These are phyloP conservation scores for Pelargonium nanum DNA, from an alignment of 345 rosid genomes.

Conservation along the genomic window DNA sequence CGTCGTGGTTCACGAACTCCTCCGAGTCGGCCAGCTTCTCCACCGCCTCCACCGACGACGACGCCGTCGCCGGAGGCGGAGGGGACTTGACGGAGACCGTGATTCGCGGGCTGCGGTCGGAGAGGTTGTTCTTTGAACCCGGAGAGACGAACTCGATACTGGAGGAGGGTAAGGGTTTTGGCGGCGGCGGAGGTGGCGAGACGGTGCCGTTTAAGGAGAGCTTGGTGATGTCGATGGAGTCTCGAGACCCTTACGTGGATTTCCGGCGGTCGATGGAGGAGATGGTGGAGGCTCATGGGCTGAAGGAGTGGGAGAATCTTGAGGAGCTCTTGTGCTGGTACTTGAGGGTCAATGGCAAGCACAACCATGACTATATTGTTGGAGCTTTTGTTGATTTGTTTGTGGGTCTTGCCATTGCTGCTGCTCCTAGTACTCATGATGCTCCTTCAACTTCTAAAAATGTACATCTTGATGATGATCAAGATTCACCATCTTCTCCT, in stretches of 20 bases:
- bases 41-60: background rate
- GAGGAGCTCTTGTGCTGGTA: constrained; percentile 41
- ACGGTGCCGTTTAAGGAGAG: constrained; percentile 19
- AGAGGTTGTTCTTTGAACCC: constrained; percentile 33
- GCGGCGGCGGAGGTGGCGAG: constrained; percentile 14
- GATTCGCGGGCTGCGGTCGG: constrained; percentile 23
- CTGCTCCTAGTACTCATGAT: background rate
- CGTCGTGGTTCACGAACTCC: background rate
- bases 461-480: too few relatives aligned
- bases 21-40: background rate
- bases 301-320: constrained; percentile 30
- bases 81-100: constrained; percentile 14
- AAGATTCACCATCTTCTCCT: constrained; percentile 16
- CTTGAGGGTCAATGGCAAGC: constrained; percentile 34
- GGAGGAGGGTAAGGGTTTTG: background rate
- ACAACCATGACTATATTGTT: constrained; percentile 35
- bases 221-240: constrained; percentile 27
- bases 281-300: constrained; percentile 33
- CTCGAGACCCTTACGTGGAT: constrained; percentile 34
- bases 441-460: background rate
- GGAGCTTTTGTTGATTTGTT: constrained; percentile 40
- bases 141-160: constrained; percentile 23
- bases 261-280: constrained; percentile 42
- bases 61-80: background rate
- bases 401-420: constrained; percentile 10